Base-by-base conservation (phyloP, 441 rosid genomes). In the Capsella rubella region DNA sequence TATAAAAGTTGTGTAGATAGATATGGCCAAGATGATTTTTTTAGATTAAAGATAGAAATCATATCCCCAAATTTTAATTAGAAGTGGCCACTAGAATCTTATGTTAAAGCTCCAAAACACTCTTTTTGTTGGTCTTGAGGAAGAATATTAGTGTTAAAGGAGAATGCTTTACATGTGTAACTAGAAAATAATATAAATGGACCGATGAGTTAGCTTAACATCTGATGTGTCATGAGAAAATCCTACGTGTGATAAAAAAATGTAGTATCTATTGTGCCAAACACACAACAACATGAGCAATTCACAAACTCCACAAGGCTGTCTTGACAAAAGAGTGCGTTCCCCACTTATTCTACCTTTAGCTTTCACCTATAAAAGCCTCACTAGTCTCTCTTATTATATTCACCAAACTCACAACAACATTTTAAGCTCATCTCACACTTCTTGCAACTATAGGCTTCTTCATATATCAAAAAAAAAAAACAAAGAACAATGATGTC, bases 161-260 rank as follows among this genome's bases (percentile, higher is more conserved):
- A 37, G 8, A 74, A 6, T 60, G 56, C 55, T 32, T 58, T 67
- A 75, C 63, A 60, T 29, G 35, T 74, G 43, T 49, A 18, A 39
- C 39, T 67, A 74, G 25, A 66, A 50, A 58, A 12, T 61, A 74
- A 74, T 51, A 40, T 9, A 21, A 25, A 67, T 67, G 32, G 28
- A 59, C 63, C 60, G 51, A 32, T 16, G 51, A 39, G 34, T 49
- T 16, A 18, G 4, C 25, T 3, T 35, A 25, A 67, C 18, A 4
- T 66, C 59, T 66, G 65, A 74, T 58, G 73, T 74, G 78, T 67
- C 78, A 49, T 37, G 28, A 40, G 5, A 66, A 59, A 66, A 46
- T 74, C 78, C 73, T 58, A 67, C 78, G 78, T 74, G 78, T 58
- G 4, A 50, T 28, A 16, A 14, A 14, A 40, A 67, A 39, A 50